Percentiles rank a stretch among this genome's conserved stretches.
Conservation (phyloP, 1,284 basidiomycete species). For the Cutaneotrichosporon sp. region DNA sequence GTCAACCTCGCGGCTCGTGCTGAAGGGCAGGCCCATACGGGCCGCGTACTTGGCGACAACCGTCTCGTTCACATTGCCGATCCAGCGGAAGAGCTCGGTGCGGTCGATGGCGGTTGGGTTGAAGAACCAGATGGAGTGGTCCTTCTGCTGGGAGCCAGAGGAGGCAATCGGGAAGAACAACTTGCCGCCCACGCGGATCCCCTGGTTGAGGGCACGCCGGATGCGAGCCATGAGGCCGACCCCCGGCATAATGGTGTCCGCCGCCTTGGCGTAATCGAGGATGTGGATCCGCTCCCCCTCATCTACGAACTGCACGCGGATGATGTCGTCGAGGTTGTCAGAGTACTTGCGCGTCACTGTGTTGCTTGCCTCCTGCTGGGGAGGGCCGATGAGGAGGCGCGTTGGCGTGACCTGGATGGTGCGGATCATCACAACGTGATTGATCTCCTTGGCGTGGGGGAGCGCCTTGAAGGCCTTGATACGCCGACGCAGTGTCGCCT, state of each 20-base stretch:
- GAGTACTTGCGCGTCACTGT: constrained; percentile 46
- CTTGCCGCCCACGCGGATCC: constrained; percentile 43
- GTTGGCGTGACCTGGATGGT: constrained; percentile 52
- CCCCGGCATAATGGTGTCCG: constrained; percentile 31
- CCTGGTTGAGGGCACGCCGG: constrained; percentile 46
- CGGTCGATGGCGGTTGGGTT: constrained; percentile 38
- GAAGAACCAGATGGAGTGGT: constrained; percentile 53
- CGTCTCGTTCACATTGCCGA: constrained; percentile 47
- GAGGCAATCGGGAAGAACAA: constrained; percentile 47
- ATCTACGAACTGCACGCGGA: constrained; percentile 52
- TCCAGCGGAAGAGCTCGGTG: constrained; percentile 40
- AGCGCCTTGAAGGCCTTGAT: background rate
- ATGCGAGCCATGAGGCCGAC: constrained; percentile 50
- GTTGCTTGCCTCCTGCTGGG: constrained; percentile 51
- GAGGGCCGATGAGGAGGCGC: constrained; percentile 48
- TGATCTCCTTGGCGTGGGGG: constrained; percentile 6
- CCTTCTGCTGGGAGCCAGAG: constrained; percentile 50
- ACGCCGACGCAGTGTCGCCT: background rate
- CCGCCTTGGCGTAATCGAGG: constrained; percentile 38
- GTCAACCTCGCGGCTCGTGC: constrained; percentile 41
- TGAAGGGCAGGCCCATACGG: constrained; percentile 49
- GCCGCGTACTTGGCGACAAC: constrained; percentile 52
- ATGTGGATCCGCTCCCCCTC: constrained; percentile 50
- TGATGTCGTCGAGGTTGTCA: constrained; percentile 45
- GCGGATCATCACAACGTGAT: constrained; percentile 47